These are phyloP conservation scores for Ogataea ganodermae DNA, from an alignment of 805 yeast genomes.

Conservation along the genomic window DNA sequence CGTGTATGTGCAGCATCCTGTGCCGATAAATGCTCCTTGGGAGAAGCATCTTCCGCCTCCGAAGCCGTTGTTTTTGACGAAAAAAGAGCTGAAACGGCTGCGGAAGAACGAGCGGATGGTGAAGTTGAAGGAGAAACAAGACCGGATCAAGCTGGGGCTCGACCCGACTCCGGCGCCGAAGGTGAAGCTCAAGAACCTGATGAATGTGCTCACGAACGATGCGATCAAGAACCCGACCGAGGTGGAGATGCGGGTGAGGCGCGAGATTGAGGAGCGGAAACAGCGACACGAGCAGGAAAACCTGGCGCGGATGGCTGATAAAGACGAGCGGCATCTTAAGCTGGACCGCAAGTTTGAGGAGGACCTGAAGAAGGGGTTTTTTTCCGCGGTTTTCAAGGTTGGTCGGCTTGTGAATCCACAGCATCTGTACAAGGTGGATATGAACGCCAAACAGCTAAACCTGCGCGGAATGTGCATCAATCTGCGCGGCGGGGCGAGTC, in stretches of 20 bases:
- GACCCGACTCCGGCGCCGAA: conserved; percentile 90
- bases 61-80: conserved; percentile 64
- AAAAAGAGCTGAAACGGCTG: conserved; percentile 71
- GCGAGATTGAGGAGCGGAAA: conserved; percentile 66
- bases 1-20: conserved; percentile 81
- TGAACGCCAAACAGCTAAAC: conserved; percentile 73
- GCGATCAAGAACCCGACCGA: conserved; percentile 88
- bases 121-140: conserved; percentile 69
- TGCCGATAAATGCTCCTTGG: conserved; percentile 62
- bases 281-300: conserved; percentile 61
- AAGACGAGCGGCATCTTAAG: conserved; percentile 59
- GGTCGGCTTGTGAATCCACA: conserved; percentile 59
- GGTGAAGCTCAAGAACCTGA: conserved; percentile 78
- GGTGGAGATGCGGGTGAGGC: conserved; percentile 69
- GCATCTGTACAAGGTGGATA: conserved; percentile 72
- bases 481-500: conserved; percentile 45
- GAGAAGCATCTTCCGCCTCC: conserved; percentile 44
- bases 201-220: conserved; percentile 83
- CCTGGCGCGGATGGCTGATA: conserved; percentile 58
- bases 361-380: conserved; percentile 53
- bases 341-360: conserved; percentile 43
- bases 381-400: conserved; percentile 60
- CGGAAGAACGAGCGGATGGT: conserved; percentile 69
- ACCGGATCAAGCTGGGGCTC: conserved; percentile 74
- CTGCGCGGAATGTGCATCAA: conserved; percentile 64